These are phyloP conservation scores for Zygoascus sp. DNA, from an alignment of 1,139 yeast species.

Conservation along the genomic window DNA sequence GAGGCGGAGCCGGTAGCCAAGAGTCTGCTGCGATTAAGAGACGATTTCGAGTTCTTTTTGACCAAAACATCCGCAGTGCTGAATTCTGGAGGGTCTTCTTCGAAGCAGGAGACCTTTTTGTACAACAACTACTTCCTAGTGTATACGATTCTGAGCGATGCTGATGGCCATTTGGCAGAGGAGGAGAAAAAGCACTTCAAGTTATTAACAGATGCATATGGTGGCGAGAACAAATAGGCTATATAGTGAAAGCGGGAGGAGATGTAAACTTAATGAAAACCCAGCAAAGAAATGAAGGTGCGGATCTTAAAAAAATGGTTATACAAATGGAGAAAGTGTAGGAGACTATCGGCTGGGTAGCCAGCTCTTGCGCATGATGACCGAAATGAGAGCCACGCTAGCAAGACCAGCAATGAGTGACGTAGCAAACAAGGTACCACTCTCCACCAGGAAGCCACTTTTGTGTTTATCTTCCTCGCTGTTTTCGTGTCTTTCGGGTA, in stretches of 20 bases:
- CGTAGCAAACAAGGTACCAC: neutral
- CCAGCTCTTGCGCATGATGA: slow-evolving; percentile 3
- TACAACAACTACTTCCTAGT: slow-evolving; percentile 62
- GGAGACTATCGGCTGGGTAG: no score
- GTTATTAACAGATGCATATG: slow-evolving; percentile 56
- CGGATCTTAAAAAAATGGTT: no score
- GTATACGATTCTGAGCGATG: slow-evolving; percentile 40
- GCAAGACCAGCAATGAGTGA: slow-evolving; percentile 1
- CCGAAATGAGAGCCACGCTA: neutral
- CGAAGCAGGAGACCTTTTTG: slow-evolving; percentile 63
- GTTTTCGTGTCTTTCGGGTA: slow-evolving; percentile 57
- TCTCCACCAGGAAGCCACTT: neutral
- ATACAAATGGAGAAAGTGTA: no score
- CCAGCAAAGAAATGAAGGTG: no score
- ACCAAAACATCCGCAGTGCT: slow-evolving; percentile 51
- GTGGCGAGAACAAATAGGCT: slow-evolving; percentile 2
- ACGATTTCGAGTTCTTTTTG: slow-evolving; percentile 73
- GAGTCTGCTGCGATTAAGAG: slow-evolving; percentile 63
- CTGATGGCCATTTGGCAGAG: slow-evolving; percentile 48
- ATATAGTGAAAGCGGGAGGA: no score
- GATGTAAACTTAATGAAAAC: no score
- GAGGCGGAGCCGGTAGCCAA: slow-evolving; percentile 64
- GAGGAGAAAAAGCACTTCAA: slow-evolving; percentile 61
- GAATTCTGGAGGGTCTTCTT: slow-evolving; percentile 36
- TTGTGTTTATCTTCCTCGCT: slow-evolving; percentile 15